Percentiles rank a stretch among this genome's conserved stretches.
Evolutionary conservation across 805 yeast genomes (phyloP).

Genomic region (Ogataea pignaliae): DNA sequence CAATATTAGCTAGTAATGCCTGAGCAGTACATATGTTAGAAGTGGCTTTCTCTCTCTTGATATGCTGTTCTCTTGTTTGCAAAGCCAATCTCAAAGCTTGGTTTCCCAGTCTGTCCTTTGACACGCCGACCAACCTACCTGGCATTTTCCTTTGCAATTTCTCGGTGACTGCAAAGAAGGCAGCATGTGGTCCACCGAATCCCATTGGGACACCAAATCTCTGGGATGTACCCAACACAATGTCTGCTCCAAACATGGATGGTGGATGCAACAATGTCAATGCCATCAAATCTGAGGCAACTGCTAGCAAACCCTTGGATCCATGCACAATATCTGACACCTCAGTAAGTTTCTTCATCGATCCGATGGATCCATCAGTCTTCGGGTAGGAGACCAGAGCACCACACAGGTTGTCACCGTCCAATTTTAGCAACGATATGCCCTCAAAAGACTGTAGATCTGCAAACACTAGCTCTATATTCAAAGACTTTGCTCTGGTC

Average conservation of each 20-base stretch:
- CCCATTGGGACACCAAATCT: conserved; percentile 98
- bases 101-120: conserved; percentile 87
- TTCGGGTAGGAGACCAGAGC: conserved; percentile 87
- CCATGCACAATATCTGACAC: conserved; percentile 65
- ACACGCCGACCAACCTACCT: conserved; percentile 90
- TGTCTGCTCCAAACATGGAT: conserved; percentile 81
- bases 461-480: conserved; percentile 56
- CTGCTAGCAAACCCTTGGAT: conserved; percentile 70
- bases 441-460: conserved; percentile 47
- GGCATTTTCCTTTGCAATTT: conserved; percentile 88
- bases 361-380: conserved; percentile 68
- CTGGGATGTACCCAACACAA: conserved; percentile 89
- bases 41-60: conserved; percentile 95
- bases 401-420: conserved; percentile 56
- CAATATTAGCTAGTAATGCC: conserved; percentile 90
- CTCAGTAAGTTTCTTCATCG: conserved; percentile 42
- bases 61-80: conserved; percentile 98
- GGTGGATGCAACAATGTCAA: conserved; percentile 85
- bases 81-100: conserved; percentile 88
- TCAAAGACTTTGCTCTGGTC: conserved; percentile 74
- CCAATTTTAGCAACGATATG: conserved; percentile 29
- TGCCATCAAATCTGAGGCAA: conserved; percentile 91
- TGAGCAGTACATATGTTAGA: conserved; percentile 98
- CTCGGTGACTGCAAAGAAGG: conserved; percentile 85
- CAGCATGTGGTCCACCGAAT: conserved; percentile 99